A percentile compares a stretch with the other conserved stretches of the same genome.
These are phyloP conservation scores for Kodamaea sp. DNA, from an alignment of 1,139 yeast species.

Conservation along the genomic window DNA sequence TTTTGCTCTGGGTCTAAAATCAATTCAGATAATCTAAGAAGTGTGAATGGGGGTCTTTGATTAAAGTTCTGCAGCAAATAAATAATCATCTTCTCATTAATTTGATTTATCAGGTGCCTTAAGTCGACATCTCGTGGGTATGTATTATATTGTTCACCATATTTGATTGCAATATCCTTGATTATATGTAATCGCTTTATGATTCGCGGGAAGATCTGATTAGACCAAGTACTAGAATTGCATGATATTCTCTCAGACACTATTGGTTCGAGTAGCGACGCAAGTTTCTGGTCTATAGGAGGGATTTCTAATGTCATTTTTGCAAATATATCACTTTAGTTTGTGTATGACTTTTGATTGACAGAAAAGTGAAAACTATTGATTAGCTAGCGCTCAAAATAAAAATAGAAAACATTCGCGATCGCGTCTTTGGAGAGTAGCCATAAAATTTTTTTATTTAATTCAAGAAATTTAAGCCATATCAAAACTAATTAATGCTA, in stretches of 20 bases:
- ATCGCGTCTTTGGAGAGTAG: not conserved
- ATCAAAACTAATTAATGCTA: not conserved
- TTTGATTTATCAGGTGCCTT: slow-evolving; percentile 13
- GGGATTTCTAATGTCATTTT: slow-evolving; percentile 11
- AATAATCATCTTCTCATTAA: slow-evolving; percentile 15
- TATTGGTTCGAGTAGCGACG: slow-evolving; percentile 8
- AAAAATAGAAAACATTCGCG: too few relatives aligned
- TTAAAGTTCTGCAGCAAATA: slow-evolving; percentile 26
- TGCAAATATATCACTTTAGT: not conserved
- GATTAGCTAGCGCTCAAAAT: too few relatives aligned
- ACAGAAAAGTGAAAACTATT: slow-evolving; percentile 6
- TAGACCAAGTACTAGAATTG: slow-evolving; percentile 9
- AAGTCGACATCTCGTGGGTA: slow-evolving; percentile 16
- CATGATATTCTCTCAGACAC: slow-evolving; percentile 11
- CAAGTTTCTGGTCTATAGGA: slow-evolving; percentile 10
- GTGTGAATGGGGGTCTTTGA: slow-evolving; percentile 54
- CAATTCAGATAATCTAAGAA: slow-evolving; percentile 54
- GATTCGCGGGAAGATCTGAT: slow-evolving; percentile 13
- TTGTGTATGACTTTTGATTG: slow-evolving; percentile 3
- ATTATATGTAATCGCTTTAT: slow-evolving; percentile 7
- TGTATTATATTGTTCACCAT: slow-evolving; percentile 13
- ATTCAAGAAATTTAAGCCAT: not conserved
- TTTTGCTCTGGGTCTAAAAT: slow-evolving; percentile 34
- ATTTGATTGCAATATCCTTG: slow-evolving; percentile 6
- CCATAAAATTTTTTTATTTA: not conserved